These are phyloP conservation scores for Coemansia reversa DNA, from an alignment of 192 early-diverging fungal species.

Conservation along the genomic window DNA sequence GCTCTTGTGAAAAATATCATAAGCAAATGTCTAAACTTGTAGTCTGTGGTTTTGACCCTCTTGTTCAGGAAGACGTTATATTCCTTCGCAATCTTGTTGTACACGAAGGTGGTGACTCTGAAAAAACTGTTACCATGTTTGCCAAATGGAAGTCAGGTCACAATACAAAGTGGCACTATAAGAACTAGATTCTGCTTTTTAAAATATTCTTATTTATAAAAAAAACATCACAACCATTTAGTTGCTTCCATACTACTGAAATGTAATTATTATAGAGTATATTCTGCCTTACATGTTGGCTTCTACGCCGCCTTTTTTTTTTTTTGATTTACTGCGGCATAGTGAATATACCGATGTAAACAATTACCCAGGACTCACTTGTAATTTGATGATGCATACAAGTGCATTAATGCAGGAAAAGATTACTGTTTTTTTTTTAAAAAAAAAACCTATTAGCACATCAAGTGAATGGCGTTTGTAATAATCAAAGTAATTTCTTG, in stretches of 20 bases:
- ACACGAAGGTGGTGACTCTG: constrained; percentile 33
- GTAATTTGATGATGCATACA: too few relatives aligned
- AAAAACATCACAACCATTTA: neutral
- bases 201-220: constrained; percentile 4
- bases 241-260: too few relatives aligned
- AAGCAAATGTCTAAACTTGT: constrained; percentile 44
- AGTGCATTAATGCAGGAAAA: constrained; percentile 8
- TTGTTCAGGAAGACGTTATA: constrained; percentile 36
- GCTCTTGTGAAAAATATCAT: constrained; percentile 29
- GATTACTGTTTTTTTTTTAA: too few relatives aligned
- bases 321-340: neutral
- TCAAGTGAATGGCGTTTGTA: too few relatives aligned
- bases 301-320: neutral
- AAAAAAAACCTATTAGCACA: too few relatives aligned
- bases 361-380: too few relatives aligned
- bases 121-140: constrained; percentile 36
- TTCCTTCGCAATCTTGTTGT: constrained; percentile 44
- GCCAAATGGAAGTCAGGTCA: constrained; percentile 48
- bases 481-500: too few relatives aligned
- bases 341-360: too few relatives aligned
- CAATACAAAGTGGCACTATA: constrained; percentile 36
- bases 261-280: too few relatives aligned
- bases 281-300: too few relatives aligned
- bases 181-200: constrained; percentile 11
- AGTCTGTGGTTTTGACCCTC: constrained; percentile 37